These are phyloP conservation scores for Trichoderma parareesei DNA, from an alignment of 495 filamentous ascomycete genomes.

Conservation along the genomic window DNA sequence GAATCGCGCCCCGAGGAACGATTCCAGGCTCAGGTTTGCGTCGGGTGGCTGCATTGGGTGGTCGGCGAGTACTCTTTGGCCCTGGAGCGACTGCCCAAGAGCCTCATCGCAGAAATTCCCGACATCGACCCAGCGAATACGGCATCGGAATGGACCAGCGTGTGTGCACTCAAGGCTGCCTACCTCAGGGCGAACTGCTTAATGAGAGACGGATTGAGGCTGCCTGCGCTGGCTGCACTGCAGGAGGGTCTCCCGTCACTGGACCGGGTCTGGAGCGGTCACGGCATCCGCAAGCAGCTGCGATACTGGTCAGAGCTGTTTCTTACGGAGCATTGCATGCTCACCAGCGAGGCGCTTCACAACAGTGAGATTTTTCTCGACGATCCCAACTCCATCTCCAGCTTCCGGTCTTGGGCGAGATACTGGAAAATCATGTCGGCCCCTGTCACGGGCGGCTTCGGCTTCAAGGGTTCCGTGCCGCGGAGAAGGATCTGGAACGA, in stretches of 20 bases:
- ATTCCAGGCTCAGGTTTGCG: slow-evolving; percentile 70
- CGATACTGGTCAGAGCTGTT: slow-evolving; percentile 72
- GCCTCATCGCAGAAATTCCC: slow-evolving; percentile 45
- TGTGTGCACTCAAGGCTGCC: slow-evolving; percentile 68
- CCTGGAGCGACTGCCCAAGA: slow-evolving; percentile 51
- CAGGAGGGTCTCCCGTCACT: slow-evolving; percentile 54
- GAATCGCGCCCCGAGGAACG: slow-evolving; percentile 56
- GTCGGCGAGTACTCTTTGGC: slow-evolving; percentile 59
- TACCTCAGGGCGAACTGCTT: slow-evolving; percentile 71
- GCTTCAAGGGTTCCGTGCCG: slow-evolving; percentile 38
- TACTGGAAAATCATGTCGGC: slow-evolving; percentile 43
- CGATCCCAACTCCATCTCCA: slow-evolving; percentile 40
- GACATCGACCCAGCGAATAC: slow-evolving; percentile 37
- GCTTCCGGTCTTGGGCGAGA: slow-evolving; percentile 55
- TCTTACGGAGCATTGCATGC: slow-evolving; percentile 60
- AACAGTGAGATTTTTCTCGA: slow-evolving; percentile 35
- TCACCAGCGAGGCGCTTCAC: slow-evolving; percentile 49
- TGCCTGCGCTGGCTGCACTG: slow-evolving; percentile 56
- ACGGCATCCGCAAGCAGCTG: slow-evolving; percentile 48
- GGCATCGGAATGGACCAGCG: slow-evolving; percentile 61
- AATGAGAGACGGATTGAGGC: slow-evolving; percentile 41
- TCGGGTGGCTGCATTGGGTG: slow-evolving; percentile 76
- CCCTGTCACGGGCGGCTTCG: slow-evolving; percentile 34
- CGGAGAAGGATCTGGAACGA: slow-evolving; percentile 64
- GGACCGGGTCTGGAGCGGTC: slow-evolving; percentile 31